These are phyloP conservation scores for Coniochaeta sp. DNA, from an alignment of 2,329 filamentous ascomycete genomes.

Conservation along the genomic window DNA sequence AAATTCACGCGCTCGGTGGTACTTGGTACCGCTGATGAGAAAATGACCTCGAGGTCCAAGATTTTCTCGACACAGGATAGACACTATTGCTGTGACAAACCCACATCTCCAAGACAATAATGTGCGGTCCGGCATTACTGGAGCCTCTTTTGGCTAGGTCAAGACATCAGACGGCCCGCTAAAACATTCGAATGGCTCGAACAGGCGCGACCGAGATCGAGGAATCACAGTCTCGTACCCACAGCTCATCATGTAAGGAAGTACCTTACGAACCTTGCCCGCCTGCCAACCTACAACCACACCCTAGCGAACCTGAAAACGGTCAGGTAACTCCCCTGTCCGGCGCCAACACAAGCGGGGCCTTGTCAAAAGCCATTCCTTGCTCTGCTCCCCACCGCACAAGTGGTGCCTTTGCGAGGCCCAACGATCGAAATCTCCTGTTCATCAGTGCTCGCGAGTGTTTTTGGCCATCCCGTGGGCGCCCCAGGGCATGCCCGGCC, in stretches of 20 bases:
- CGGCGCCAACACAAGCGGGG: neutral
- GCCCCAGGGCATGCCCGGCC: neutral
- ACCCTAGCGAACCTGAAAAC: neutral
- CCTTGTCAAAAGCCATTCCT: neutral
- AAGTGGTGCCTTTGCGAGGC: neutral
- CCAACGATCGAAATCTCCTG: constrained; percentile 1
- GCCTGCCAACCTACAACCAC: neutral
- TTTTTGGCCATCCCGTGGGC: neutral
- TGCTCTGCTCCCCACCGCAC: neutral
- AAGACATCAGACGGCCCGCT: neutral
- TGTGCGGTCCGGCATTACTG: neutral
- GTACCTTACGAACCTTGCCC: neutral
- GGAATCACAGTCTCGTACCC: neutral
- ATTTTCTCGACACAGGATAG: neutral
- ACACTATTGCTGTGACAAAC: neutral
- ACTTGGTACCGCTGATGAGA: neutral
- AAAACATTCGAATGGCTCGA: neutral
- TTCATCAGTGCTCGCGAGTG: neutral
- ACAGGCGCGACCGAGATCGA: neutral
- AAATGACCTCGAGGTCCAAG: neutral
- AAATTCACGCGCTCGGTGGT: too few relatives aligned
- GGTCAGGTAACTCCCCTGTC: neutral
- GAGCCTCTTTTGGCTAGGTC: neutral
- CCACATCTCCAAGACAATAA: neutral
- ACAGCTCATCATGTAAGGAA: neutral